phyloP scores from a whole-genome alignment of 257 asterid species.

The Scutellaria minor region DNA sequence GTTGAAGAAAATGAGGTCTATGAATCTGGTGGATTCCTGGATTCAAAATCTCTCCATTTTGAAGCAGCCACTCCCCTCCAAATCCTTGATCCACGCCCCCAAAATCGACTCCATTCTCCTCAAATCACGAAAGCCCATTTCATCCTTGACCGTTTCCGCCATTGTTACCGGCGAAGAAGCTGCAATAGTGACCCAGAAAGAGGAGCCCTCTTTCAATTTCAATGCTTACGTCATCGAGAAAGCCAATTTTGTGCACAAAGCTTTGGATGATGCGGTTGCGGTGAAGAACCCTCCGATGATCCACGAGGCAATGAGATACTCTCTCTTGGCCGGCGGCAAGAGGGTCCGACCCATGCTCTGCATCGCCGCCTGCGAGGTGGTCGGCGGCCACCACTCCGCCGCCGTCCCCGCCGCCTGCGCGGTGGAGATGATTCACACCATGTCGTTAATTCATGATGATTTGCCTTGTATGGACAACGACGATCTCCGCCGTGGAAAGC shows the following conservation, averaged over 20 bases:
- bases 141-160: slow-evolving; percentile 32
- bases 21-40: slow-evolving; percentile 47
- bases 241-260: slow-evolving; percentile 53
- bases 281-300: slow-evolving; percentile 58
- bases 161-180: slow-evolving; percentile 43
- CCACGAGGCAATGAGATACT: slow-evolving; percentile 80
- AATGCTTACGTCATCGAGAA: slow-evolving; percentile 54
- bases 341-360: slow-evolving; percentile 79
- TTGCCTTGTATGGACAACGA: slow-evolving; percentile 83
- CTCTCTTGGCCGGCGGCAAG: slow-evolving; percentile 74
- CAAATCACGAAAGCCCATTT: slow-evolving; percentile 18
- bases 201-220: slow-evolving; percentile 48
- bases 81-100: slow-evolving; percentile 26
- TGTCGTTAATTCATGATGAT: slow-evolving; percentile 77
- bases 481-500: slow-evolving; percentile 82
- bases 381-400: slow-evolving; percentile 65
- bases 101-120: slow-evolving; percentile 24
- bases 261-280: slow-evolving; percentile 57
- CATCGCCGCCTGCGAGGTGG: slow-evolving; percentile 76
- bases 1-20: slow-evolving; percentile 35
- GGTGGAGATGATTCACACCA: slow-evolving; percentile 86
- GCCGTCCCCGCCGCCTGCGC: slow-evolving; percentile 85
- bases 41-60: slow-evolving; percentile 36
- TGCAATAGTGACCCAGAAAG: slow-evolving; percentile 4
- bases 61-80: slow-evolving; percentile 32